Evolutionary conservation across 2,329 filamentous ascomycete genomes (phyloP).

Genomic region (Pseudocercospora eumusae): DNA sequence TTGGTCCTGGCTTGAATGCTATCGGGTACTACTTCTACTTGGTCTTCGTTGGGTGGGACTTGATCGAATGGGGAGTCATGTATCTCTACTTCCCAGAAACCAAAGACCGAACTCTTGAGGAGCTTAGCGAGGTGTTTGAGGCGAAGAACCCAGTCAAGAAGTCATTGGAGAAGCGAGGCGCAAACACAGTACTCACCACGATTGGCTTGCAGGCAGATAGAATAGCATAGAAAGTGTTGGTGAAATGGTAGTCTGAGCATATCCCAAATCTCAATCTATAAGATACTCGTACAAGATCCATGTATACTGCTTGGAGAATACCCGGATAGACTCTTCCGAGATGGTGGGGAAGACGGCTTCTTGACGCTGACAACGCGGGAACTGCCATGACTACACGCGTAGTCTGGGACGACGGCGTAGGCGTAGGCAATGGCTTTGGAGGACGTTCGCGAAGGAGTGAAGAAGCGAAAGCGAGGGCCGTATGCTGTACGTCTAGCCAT

Average conservation of each 20-base stretch:
- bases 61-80: slow-evolving; percentile 14
- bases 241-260: not conserved
- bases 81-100: slow-evolving; percentile 19
- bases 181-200: slow-evolving; percentile 8
- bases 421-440: not conserved
- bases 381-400: not conserved
- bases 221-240: not conserved
- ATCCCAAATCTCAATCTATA: not conserved
- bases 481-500: slow-evolving; percentile 13
- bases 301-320: not conserved
- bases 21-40: slow-evolving; percentile 17
- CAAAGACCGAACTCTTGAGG: slow-evolving; percentile 45
- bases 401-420: not conserved
- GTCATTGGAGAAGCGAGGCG: slow-evolving; percentile 13
- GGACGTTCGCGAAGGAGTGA: slow-evolving; percentile 12
- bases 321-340: not conserved
- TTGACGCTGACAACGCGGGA: not conserved
- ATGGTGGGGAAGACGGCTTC: not conserved
- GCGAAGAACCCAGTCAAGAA: slow-evolving; percentile 42
- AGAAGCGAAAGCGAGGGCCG: slow-evolving; percentile 21
- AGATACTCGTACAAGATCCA: not conserved
- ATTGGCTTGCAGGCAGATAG: slow-evolving; percentile 9
- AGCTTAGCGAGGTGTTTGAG: slow-evolving; percentile 47
- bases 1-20: slow-evolving; percentile 13
- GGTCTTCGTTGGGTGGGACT: slow-evolving; percentile 15